phyloP scores from a whole-genome alignment of 1,284 basidiomycete genomes.

The Hymenochaete sp. region DNA sequence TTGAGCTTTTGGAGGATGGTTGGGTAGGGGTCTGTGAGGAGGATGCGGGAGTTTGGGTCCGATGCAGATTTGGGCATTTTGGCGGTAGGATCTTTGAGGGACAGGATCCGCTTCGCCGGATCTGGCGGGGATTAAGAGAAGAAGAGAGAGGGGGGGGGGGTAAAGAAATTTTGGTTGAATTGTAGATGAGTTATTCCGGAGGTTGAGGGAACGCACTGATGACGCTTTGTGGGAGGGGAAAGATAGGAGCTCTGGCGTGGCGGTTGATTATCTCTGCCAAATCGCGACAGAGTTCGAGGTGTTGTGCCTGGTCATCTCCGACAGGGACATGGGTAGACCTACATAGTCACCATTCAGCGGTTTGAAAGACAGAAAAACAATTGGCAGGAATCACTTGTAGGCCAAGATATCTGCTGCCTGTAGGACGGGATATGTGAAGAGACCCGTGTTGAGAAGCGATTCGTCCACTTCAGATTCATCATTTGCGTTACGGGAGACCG shows the following conservation, averaged over 20 bases:
- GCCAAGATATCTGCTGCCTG: conserved; percentile 90
- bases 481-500: conserved; percentile 63
- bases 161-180: conserved; percentile 1
- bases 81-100: conserved; percentile 73
- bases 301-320: conserved; percentile 92
- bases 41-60: conserved; percentile 72
- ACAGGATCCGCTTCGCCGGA: conserved; percentile 63
- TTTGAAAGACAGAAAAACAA: conserved; percentile 1
- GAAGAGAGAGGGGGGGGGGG: background rate
- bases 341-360: conserved; percentile 6
- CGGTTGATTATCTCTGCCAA: conserved; percentile 81
- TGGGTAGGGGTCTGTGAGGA: conserved; percentile 68
- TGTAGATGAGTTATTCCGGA: too few species aligned
- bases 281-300: conserved; percentile 82
- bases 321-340: conserved; percentile 92
- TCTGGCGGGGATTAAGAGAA: background rate
- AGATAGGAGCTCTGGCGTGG: conserved; percentile 45
- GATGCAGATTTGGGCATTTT: conserved; percentile 97
- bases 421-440: conserved; percentile 89
- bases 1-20: conserved; percentile 69
- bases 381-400: conserved; percentile 51
- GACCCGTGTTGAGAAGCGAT: conserved; percentile 70
- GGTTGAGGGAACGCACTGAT: conserved; percentile 49
- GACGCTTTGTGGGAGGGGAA: conserved; percentile 67
- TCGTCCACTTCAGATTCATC: conserved; percentile 75